A percentile compares a stretch with the other conserved stretches of the same genome.
These are phyloP conservation scores for Gautieria morchelliformis DNA, from an alignment of 768 basidiomycete species.

Conservation along the genomic window DNA sequence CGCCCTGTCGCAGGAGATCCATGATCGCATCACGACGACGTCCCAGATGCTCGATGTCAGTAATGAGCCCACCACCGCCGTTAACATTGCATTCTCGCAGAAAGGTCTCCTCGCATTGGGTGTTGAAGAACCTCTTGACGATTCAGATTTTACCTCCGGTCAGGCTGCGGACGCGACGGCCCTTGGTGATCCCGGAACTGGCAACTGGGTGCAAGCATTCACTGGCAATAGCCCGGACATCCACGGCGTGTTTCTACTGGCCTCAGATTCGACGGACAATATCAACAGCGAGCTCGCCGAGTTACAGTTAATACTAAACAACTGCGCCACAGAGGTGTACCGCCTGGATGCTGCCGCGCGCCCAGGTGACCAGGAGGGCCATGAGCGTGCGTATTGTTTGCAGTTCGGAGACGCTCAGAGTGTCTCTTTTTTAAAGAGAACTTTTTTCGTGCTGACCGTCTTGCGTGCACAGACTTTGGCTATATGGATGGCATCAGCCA, in stretches of 20 bases:
- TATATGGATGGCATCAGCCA: slow-evolving; percentile 23
- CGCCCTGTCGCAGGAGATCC: slow-evolving; percentile 27
- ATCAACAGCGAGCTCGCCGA: slow-evolving; percentile 17
- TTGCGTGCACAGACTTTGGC: slow-evolving; percentile 15
- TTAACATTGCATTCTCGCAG: slow-evolving; percentile 48
- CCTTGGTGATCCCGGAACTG: slow-evolving; percentile 28
- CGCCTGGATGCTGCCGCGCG: slow-evolving; percentile 27
- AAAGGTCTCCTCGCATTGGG: slow-evolving; percentile 33
- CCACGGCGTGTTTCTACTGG: slow-evolving; percentile 41
- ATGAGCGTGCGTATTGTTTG: slow-evolving; percentile 15
- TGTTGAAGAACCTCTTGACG: slow-evolving; percentile 28
- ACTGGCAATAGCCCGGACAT: slow-evolving; percentile 24
- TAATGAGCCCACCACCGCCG: slow-evolving; percentile 25
- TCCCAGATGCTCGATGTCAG: slow-evolving; percentile 24
- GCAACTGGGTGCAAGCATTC: slow-evolving; percentile 40
- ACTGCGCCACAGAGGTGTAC: slow-evolving; percentile 31
- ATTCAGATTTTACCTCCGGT: slow-evolving; percentile 29
- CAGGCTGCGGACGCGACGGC: slow-evolving; percentile 29
- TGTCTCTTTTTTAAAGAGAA: no score
- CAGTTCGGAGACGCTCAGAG: not conserved
- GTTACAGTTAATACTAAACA: slow-evolving; percentile 27
- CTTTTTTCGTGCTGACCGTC: slow-evolving; percentile 1
- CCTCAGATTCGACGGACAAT: slow-evolving; percentile 33
- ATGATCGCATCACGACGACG: slow-evolving; percentile 38
- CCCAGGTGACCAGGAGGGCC: slow-evolving; percentile 17